A percentile compares a stretch with the other conserved stretches of the same genome.
These are phyloP conservation scores for Ogataea hybrid DNA, from an alignment of 1,139 yeast genomes.

Conservation along the genomic window DNA sequence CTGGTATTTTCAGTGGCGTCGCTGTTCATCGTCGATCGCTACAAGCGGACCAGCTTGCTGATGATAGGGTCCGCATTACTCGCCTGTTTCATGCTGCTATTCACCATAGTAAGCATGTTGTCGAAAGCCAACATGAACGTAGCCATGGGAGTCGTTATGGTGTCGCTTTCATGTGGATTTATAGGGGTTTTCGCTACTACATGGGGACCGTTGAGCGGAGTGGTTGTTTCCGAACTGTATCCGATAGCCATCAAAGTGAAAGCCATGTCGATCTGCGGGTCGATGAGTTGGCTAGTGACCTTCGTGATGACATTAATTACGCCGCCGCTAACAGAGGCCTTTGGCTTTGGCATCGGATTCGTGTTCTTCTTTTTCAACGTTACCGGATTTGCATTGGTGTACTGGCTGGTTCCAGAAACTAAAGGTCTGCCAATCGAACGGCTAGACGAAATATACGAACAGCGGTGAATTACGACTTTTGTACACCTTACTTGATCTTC, in stretches of 20 bases:
- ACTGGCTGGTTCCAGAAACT: slow-evolving; percentile 43
- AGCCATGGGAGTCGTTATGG: slow-evolving; percentile 48
- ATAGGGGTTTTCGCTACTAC: slow-evolving; percentile 31
- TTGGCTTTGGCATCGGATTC: slow-evolving; percentile 47
- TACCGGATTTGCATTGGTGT: slow-evolving; percentile 41
- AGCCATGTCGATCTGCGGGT: slow-evolving; percentile 33
- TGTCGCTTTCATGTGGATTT: slow-evolving; percentile 37
- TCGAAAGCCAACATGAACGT: slow-evolving; percentile 32
- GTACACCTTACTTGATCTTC: slow-evolving; percentile 12
- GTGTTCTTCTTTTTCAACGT: slow-evolving; percentile 46
- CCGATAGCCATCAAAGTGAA: slow-evolving; percentile 36
- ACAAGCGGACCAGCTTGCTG: slow-evolving; percentile 41
- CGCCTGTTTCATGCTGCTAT: slow-evolving; percentile 30
- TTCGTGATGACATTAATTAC: slow-evolving; percentile 54
- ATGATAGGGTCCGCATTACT: slow-evolving; percentile 42
- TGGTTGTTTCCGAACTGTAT: slow-evolving; percentile 31
- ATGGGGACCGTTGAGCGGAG: slow-evolving; percentile 34
- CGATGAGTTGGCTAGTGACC: slow-evolving; percentile 51
- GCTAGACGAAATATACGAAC: slow-evolving; percentile 33
- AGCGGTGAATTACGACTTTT: slow-evolving; percentile 3
- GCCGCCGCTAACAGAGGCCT: slow-evolving; percentile 42
- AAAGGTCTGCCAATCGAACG: slow-evolving; percentile 39
- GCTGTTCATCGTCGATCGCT: slow-evolving; percentile 40
- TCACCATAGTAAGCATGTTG: slow-evolving; percentile 31
- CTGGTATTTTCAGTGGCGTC: slow-evolving; percentile 48